Evolutionary conservation across 208 protist genomes (phyloP).

Genomic region (Crithidia expoeki): DNA sequence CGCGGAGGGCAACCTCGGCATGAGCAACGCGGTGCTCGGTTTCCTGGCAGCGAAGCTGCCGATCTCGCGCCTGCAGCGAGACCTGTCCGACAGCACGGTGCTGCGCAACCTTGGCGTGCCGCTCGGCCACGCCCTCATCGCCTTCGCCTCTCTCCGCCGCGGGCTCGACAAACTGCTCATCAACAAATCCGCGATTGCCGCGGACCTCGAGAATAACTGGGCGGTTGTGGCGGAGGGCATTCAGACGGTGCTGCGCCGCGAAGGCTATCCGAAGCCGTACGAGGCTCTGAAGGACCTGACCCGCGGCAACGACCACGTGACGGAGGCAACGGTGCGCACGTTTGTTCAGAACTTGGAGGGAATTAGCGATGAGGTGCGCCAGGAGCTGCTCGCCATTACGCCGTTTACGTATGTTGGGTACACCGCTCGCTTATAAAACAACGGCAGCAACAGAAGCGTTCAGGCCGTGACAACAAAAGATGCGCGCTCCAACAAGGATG

Average conservation of each 20-base stretch:
- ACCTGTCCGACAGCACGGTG: constrained; percentile 96
- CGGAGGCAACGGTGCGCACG: constrained; percentile 56
- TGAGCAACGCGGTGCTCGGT: constrained; percentile 95
- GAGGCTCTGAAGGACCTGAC: constrained; percentile 95
- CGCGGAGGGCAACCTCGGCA: constrained; percentile 95
- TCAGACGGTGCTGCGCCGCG: constrained; percentile 94
- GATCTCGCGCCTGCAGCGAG: constrained; percentile 94
- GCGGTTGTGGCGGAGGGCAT: constrained; percentile 95
- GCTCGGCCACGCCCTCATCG: constrained; percentile 89
- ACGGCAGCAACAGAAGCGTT: not conserved
- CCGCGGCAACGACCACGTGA: constrained; percentile 83
- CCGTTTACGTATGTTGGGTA: constrained; percentile 90
- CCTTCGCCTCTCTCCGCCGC: constrained; percentile 81
- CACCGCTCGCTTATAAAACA: constrained; percentile 32
- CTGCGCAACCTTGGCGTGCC: constrained; percentile 94
- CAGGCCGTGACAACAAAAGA: not conserved
- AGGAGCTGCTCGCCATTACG: constrained; percentile 86
- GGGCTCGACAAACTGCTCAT: constrained; percentile 92
- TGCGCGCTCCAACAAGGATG: no score
- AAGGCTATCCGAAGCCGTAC: constrained; percentile 92
- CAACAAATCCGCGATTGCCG: constrained; percentile 66
- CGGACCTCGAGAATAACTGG: constrained; percentile 94
- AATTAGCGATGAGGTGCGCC: constrained; percentile 86
- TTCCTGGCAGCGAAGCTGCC: constrained; percentile 94
- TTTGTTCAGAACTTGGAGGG: constrained; percentile 88